Evolutionary conservation across 768 basidiomycete genomes (phyloP).

Genomic region (Pleurotus citrinopileatus): DNA sequence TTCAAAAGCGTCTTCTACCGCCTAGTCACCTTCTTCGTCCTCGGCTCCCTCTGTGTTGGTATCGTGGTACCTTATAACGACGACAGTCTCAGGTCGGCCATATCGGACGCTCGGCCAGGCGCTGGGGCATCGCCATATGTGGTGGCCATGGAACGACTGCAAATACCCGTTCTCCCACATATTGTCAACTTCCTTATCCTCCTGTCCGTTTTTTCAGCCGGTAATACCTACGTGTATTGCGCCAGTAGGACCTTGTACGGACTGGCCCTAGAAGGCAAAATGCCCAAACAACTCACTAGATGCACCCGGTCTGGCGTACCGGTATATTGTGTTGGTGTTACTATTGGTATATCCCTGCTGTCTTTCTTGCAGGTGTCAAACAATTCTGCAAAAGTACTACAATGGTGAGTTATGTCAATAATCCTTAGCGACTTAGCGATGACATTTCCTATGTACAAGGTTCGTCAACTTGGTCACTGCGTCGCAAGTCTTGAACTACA

Average conservation of each 20-base stretch:
- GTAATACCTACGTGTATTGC: conserved; percentile 67
- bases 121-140: conserved; percentile 79
- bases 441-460: conserved; percentile 17
- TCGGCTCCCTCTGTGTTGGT: conserved; percentile 70
- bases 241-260: conserved; percentile 52
- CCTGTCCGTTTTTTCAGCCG: conserved; percentile 68
- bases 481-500: conserved; percentile 46
- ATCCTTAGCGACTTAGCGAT: no score
- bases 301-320: conserved; percentile 59
- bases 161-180: conserved; percentile 62
- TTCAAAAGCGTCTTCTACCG: conserved; percentile 79
- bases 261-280: conserved; percentile 59
- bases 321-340: conserved; percentile 45
- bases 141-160: conserved; percentile 70
- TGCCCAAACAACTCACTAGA: conserved; percentile 47
- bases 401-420: conserved; percentile 30
- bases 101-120: conserved; percentile 54
- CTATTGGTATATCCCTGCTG: conserved; percentile 35
- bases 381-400: conserved; percentile 42
- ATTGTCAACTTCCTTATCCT: conserved; percentile 74
- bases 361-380: conserved; percentile 50
- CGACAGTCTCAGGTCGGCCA: conserved; percentile 44
- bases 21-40: conserved; percentile 73
- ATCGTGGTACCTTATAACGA: conserved; percentile 79
- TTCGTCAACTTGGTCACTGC: conserved; percentile 49